phyloP scores from a whole-genome alignment of 768 basidiomycete genomes.

The Xerocomellus amylosporus region DNA sequence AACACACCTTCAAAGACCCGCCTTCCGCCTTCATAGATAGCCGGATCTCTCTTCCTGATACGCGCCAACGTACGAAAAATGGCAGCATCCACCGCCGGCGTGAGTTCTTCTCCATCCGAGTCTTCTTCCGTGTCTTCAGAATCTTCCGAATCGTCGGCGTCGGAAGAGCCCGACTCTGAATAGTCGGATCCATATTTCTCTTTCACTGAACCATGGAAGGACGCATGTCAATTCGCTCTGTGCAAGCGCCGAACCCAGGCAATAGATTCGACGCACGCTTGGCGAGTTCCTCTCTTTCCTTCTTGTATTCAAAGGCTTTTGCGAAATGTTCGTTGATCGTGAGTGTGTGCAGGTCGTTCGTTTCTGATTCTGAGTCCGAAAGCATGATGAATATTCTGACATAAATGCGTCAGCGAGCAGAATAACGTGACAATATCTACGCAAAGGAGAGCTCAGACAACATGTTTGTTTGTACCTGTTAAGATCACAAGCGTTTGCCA shows the following conservation, averaged over 20 bases:
- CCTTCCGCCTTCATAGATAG: slow-evolving; percentile 24
- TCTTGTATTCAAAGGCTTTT: slow-evolving; percentile 78
- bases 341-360: slow-evolving; percentile 44
- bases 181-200: slow-evolving; percentile 36
- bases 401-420: neutral
- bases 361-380: slow-evolving; percentile 35
- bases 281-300: slow-evolving; percentile 81
- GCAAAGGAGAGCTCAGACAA: too few relatives aligned
- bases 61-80: slow-evolving; percentile 67
- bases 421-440: neutral
- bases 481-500: too few relatives aligned
- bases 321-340: slow-evolving; percentile 76
- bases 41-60: slow-evolving; percentile 67
- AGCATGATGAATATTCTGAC: slow-evolving; percentile 33
- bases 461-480: too few relatives aligned
- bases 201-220: slow-evolving; percentile 51
- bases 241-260: neutral
- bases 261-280: slow-evolving; percentile 51
- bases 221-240: neutral
- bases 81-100: slow-evolving; percentile 71
- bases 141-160: slow-evolving; percentile 42
- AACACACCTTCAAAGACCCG: slow-evolving; percentile 26
- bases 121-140: slow-evolving; percentile 87
- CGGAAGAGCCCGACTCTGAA: slow-evolving; percentile 32
- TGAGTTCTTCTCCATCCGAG: slow-evolving; percentile 74